phyloP scores from a whole-genome alignment of 805 yeast genomes.

The Saccharomycopsis sp. region DNA sequence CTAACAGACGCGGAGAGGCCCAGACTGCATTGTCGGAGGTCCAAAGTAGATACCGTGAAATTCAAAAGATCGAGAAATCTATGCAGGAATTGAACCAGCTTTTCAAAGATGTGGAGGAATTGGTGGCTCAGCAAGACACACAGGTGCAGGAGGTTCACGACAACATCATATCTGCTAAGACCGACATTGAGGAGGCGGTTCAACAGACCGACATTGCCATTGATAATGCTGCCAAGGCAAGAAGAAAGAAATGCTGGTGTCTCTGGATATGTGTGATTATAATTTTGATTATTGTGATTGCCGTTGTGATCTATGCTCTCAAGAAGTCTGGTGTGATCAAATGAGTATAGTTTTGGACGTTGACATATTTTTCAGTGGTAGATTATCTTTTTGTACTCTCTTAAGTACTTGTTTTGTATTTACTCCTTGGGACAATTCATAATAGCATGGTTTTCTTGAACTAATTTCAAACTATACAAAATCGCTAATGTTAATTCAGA shows the following conservation, averaged over 20 bases:
- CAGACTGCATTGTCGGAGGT: slow-evolving; percentile 93
- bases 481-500: too few species aligned
- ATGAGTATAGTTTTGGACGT: too few species aligned
- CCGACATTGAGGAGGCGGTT: slow-evolving; percentile 87
- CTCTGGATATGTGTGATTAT: slow-evolving; percentile 54
- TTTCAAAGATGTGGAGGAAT: slow-evolving; percentile 92
- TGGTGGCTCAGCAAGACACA: slow-evolving; percentile 93
- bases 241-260: slow-evolving; percentile 88
- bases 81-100: slow-evolving; percentile 93
- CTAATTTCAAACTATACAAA: too few species aligned
- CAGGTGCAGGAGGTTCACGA: slow-evolving; percentile 77
- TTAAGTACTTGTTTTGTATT: too few species aligned
- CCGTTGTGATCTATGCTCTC: slow-evolving; percentile 39
- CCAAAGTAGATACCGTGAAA: slow-evolving; percentile 90
- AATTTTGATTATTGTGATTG: slow-evolving; percentile 57
- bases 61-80: slow-evolving; percentile 88
- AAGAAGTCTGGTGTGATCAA: slow-evolving; percentile 1
- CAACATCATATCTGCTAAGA: slow-evolving; percentile 76
- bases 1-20: slow-evolving; percentile 90
- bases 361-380: too few species aligned
- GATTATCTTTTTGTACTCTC: too few species aligned
- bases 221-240: slow-evolving; percentile 77
- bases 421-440: too few species aligned
- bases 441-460: too few species aligned
- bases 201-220: slow-evolving; percentile 92